These are phyloP conservation scores for Lasiodiplodia theobromae DNA, from an alignment of 2,329 filamentous ascomycete species.

Conservation along the genomic window DNA sequence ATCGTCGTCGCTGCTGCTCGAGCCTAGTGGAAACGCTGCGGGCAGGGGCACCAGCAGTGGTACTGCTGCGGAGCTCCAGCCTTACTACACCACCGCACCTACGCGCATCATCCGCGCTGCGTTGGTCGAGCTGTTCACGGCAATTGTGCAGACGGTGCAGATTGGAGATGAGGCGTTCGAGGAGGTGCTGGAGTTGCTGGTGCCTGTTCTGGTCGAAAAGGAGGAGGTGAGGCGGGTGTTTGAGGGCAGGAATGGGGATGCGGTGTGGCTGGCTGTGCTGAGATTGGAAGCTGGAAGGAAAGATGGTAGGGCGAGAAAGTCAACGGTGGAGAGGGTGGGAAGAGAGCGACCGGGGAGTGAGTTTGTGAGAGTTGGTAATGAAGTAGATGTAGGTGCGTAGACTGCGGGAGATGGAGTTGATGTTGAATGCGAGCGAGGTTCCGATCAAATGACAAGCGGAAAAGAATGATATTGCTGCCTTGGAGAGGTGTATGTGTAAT, in stretches of 20 bases:
- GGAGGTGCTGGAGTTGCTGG: slow-evolving; percentile 70
- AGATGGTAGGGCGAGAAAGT: neutral
- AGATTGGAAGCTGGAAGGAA: neutral
- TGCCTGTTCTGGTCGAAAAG: slow-evolving; percentile 45
- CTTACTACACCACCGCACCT: slow-evolving; percentile 61
- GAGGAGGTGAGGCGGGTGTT: slow-evolving; percentile 63
- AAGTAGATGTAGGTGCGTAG: neutral
- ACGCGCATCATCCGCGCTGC: slow-evolving; percentile 70
- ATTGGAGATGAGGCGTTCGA: slow-evolving; percentile 73
- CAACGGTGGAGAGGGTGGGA: neutral
- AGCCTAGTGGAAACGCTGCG: neutral
- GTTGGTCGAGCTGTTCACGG: slow-evolving; percentile 64
- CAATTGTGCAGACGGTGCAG: slow-evolving; percentile 67
- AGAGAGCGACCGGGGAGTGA: neutral
- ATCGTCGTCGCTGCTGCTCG: neutral
- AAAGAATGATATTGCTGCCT: neutral
- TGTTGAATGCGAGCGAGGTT: too few relatives aligned
- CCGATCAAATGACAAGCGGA: neutral
- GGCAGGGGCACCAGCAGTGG: neutral
- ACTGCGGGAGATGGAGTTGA: neutral
- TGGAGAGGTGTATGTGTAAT: neutral
- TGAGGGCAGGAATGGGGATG: slow-evolving; percentile 72
- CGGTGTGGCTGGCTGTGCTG: slow-evolving; percentile 69
- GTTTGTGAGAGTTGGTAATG: neutral
- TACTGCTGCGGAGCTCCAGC: slow-evolving; percentile 23